Evolutionary conservation across 2,329 filamentous ascomycete species (phyloP).

Genomic region (Neofusicoccum sp.): DNA sequence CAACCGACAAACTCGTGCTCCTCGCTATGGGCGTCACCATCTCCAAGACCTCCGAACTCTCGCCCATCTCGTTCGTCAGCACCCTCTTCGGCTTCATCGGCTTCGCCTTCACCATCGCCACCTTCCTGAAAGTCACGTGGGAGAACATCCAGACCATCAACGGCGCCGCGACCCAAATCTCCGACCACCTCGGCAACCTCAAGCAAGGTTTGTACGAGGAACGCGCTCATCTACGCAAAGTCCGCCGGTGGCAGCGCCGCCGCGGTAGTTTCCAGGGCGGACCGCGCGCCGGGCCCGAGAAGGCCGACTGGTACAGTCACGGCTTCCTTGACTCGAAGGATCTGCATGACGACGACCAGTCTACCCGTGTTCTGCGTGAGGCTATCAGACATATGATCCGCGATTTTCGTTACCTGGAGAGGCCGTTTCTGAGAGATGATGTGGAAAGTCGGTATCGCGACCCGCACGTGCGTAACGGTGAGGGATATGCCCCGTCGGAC

Average conservation of each 20-base stretch:
- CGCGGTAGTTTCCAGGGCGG: constrained; percentile 9
- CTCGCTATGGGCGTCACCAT: constrained; percentile 32
- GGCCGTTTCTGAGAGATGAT: constrained; percentile 34
- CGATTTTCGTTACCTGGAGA: constrained; percentile 38
- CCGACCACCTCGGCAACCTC: constrained; percentile 40
- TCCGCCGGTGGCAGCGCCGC: constrained; percentile 23
- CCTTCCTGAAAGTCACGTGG: constrained; percentile 44
- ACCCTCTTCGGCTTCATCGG: constrained; percentile 42
- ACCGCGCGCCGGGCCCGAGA: constrained; percentile 12
- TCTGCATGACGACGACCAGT: constrained; percentile 33
- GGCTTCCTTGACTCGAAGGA: constrained; percentile 19
- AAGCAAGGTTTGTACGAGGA: constrained; percentile 44
- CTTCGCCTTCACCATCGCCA: constrained; percentile 45
- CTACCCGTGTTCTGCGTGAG: constrained; percentile 37
- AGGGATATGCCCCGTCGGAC: constrained; percentile 28
- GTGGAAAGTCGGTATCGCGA: constrained; percentile 15
- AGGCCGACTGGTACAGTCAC: constrained; percentile 25
- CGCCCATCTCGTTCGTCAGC: constrained; percentile 36
- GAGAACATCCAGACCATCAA: constrained; percentile 38
- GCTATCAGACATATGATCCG: constrained; percentile 36
- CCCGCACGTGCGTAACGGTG: constrained; percentile 20
- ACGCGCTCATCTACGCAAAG: constrained; percentile 33
- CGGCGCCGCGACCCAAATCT: constrained; percentile 39
- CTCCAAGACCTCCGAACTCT: constrained; percentile 26
- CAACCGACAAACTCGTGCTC: not conserved